Evolutionary conservation across 768 basidiomycete genomes (phyloP).

Genomic region (Hebeloma cylindrosporum): DNA sequence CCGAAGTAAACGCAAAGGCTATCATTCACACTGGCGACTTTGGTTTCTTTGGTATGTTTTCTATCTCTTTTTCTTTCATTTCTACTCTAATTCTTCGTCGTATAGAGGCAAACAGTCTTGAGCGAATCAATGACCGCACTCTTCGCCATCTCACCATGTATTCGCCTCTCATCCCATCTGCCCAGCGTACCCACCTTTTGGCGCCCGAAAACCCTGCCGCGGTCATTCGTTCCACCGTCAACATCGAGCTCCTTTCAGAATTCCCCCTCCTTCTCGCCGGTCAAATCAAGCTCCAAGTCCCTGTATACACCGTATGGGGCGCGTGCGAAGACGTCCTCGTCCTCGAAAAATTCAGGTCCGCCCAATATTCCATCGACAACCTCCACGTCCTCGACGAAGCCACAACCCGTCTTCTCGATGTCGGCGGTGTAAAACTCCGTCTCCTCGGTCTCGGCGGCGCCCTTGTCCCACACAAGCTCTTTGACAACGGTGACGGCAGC

Average conservation of each 20-base stretch:
- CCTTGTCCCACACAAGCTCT: conserved; percentile 91
- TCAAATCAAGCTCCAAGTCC: conserved; percentile 86
- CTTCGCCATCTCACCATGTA: conserved; percentile 96
- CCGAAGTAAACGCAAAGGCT: conserved; percentile 85
- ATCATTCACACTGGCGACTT: conserved; percentile 99
- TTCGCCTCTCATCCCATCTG: conserved; percentile 86
- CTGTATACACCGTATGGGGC: conserved; percentile 96
- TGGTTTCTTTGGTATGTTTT: conserved; percentile 85
- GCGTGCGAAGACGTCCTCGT: conserved; percentile 95
- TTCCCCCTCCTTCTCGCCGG: conserved; percentile 91
- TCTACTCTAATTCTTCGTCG: conserved; percentile 1
- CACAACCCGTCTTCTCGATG: conserved; percentile 86
- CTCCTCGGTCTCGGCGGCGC: conserved; percentile 97
- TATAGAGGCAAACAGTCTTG: conserved; percentile 73
- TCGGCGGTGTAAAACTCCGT: conserved; percentile 91
- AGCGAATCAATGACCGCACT: conserved; percentile 92
- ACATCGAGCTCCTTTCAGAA: conserved; percentile 83
- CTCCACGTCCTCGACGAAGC: conserved; percentile 93
- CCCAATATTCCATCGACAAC: conserved; percentile 83
- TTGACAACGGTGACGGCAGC: conserved; percentile 89
- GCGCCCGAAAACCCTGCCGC: conserved; percentile 67
- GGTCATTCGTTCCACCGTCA: conserved; percentile 69
- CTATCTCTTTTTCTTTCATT: conserved; percentile 4
- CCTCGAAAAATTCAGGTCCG: conserved; percentile 88
- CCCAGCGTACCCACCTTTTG: conserved; percentile 78